These are phyloP conservation scores for Stropharia rugosoannulata DNA, from an alignment of 768 basidiomycete genomes.

Conservation along the genomic window DNA sequence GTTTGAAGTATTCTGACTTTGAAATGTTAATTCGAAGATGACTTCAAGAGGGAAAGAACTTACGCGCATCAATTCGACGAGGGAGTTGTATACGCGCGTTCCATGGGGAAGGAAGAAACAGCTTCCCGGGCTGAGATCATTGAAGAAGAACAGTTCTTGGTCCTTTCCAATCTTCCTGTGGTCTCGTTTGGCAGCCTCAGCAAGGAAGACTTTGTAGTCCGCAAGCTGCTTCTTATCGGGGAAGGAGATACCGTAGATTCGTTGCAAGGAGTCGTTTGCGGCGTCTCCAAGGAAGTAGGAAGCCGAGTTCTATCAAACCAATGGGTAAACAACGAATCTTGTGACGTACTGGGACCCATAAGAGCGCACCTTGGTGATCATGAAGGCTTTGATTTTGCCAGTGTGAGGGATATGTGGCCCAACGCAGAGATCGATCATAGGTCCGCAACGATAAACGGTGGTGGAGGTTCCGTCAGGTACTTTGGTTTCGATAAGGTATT, in stretches of 20 bases:
- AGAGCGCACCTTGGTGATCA: slow-evolving; percentile 82
- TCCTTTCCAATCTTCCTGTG: slow-evolving; percentile 97
- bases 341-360: not conserved
- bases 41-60: slow-evolving; percentile 20
- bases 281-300: slow-evolving; percentile 97
- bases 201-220: slow-evolving; percentile 95
- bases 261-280: slow-evolving; percentile 91
- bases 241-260: slow-evolving; percentile 98
- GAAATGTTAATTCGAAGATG: not conserved
- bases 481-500: slow-evolving; percentile 92
- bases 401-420: slow-evolving; percentile 99
- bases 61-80: slow-evolving; percentile 89
- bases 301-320: slow-evolving; percentile 74
- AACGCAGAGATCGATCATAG: slow-evolving; percentile 96
- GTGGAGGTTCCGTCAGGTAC: slow-evolving; percentile 95
- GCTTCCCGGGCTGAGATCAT: slow-evolving; percentile 92
- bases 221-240: slow-evolving; percentile 94
- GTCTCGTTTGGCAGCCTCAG: slow-evolving; percentile 97
- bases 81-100: slow-evolving; percentile 92
- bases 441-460: slow-evolving; percentile 97
- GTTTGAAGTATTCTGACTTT: slow-evolving; percentile 89
- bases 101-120: slow-evolving; percentile 98
- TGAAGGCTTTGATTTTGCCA: slow-evolving; percentile 95
- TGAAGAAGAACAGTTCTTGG: slow-evolving; percentile 99
- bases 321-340: not conserved